A percentile compares a stretch with the other conserved stretches of the same genome.
Evolutionary conservation across 352 stramenopile species (phyloP).

Genomic region (Albugo laibachii): DNA sequence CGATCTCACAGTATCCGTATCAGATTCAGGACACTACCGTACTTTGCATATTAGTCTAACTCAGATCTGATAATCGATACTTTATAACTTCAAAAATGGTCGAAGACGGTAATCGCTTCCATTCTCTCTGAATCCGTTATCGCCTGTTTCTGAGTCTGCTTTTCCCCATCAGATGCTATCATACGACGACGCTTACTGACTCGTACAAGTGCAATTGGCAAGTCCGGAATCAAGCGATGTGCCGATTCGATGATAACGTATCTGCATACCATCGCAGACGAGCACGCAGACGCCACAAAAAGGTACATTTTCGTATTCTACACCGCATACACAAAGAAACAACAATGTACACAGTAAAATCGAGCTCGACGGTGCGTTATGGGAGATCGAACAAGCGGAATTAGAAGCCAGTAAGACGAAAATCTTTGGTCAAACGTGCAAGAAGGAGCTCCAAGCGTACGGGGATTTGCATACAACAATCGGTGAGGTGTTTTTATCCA

Average conservation of each 20-base stretch:
- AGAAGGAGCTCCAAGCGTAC: slow-evolving; percentile 68
- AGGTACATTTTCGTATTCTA: slow-evolving; percentile 12
- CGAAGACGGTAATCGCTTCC: too few relatives aligned
- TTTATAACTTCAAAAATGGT: too few relatives aligned
- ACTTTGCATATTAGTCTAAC: neutral
- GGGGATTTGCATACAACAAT: slow-evolving; percentile 59
- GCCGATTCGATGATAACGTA: slow-evolving; percentile 48
- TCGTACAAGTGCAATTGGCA: slow-evolving; percentile 56
- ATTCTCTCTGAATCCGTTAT: too few relatives aligned
- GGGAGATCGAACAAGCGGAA: slow-evolving; percentile 71
- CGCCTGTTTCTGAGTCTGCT: neutral
- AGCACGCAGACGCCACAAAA: slow-evolving; percentile 28
- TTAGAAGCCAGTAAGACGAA: slow-evolving; percentile 69
- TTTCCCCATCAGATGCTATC: slow-evolving; percentile 5
- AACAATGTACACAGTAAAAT: slow-evolving; percentile 17
- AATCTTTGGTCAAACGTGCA: slow-evolving; percentile 61
- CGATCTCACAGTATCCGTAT: slow-evolving; percentile 13
- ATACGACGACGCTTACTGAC: slow-evolving; percentile 31
- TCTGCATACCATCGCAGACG: slow-evolving; percentile 35
- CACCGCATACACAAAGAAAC: neutral
- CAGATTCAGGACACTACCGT: slow-evolving; percentile 1
- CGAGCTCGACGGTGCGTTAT: slow-evolving; percentile 56
- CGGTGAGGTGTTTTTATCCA: slow-evolving; percentile 9
- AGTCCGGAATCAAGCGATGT: slow-evolving; percentile 59
- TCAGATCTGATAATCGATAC: too few relatives aligned